Evolutionary conservation across 164 flowering plant species (phyloP), one percentile per base, ranked within the genome.

Genomic region (Cinnamomum micranthum): DNA sequence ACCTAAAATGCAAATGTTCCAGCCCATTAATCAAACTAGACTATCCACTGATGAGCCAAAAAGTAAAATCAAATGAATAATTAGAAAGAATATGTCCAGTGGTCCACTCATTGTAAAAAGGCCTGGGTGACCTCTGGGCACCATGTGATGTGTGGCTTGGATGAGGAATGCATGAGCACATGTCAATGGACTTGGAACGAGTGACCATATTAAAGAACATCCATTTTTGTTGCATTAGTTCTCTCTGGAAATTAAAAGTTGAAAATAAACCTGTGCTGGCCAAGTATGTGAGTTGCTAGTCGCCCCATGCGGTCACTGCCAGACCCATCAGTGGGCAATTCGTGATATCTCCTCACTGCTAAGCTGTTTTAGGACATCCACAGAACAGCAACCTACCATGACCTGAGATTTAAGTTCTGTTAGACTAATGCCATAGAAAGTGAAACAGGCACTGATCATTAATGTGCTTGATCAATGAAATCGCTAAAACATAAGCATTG

Each of bases 281-380:
- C 79, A 52, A 92, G 82, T 33, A 96, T 59, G 85, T 96, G 99
- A 76, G 82, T 87, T 52, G 93, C 90, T 72, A 96, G 88, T 78
- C 92, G 85, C 33, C 88, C 86, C 83, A 92, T 76, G 27, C 98
- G 94, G 75, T 94, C 97, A 78, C 80, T 86, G 65, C 84, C 65
- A 65, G 84, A 79, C 75, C 91, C 90, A 65, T 85, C 91, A 31
- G 79, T 75, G 63, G 95, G 83, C n/a, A 68, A 83, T 84, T 76
- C 93, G 78, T 47, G 93, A 89, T 62, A 92, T 86, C 83, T 88
- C 96, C 82, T 94, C 98, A 67, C 92, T 90, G 68, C 98, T 91
- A 2, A 96, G 90, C 71, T 96, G 97, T 82, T 86, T 96, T 20
- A 96, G 85, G 66, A 94, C 78, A 82, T 96, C 99, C 69, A 91